Conservation (phyloP, 257 asterid species). For the Thymus mandschuricus region DNA sequence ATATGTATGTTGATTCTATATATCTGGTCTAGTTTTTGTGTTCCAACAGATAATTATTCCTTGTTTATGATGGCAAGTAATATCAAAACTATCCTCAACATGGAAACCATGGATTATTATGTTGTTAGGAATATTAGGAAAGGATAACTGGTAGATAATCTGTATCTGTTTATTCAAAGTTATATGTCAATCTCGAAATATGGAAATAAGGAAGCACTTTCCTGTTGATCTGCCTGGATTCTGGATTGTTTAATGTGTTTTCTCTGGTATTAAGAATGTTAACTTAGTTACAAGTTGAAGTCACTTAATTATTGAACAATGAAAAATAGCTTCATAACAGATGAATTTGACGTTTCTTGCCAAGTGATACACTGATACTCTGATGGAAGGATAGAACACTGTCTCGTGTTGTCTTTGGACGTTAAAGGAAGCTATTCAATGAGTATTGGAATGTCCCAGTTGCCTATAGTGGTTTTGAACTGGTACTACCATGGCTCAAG, state of each 20-base stretch:
- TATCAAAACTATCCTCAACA: slow-evolving; percentile 6
- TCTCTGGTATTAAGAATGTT: background rate
- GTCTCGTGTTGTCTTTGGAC: background rate
- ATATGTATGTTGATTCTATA: background rate
- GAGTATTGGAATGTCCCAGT: background rate
- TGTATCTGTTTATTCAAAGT: slow-evolving; percentile 8
- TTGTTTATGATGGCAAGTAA: slow-evolving; percentile 9
- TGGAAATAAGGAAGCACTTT: no score
- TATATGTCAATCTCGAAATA: background rate
- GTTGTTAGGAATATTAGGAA: background rate
- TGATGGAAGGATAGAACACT: background rate
- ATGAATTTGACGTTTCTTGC: background rate
- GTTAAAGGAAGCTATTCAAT: background rate
- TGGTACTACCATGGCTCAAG: background rate
- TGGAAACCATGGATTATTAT: background rate
- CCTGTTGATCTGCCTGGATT: background rate
- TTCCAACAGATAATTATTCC: background rate
- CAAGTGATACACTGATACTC: background rate
- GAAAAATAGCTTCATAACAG: background rate
- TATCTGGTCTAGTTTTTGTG: background rate
- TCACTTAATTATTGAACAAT: background rate
- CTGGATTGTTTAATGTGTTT: background rate
- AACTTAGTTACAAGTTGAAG: background rate
- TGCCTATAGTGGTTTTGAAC: background rate
- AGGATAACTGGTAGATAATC: background rate